Evolutionary conservation across 169 alveolate species (phyloP).

Genomic region (Plasmodium yoelii): DNA sequence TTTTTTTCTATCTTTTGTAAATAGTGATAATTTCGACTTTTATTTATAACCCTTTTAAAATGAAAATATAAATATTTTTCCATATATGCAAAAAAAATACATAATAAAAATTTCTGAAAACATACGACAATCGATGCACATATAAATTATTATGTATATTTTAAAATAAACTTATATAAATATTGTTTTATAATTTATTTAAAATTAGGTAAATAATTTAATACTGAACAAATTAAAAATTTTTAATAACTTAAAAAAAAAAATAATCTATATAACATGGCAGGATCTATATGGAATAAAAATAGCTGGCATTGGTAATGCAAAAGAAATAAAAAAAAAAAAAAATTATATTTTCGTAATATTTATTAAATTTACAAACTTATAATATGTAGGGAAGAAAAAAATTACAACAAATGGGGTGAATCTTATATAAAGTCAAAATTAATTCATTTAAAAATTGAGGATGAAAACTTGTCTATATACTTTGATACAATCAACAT

Average conservation of each 20-base stretch:
- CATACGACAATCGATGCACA: too few species aligned
- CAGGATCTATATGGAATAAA: slow-evolving; percentile 68
- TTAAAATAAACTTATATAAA: too few species aligned
- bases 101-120: too few species aligned
- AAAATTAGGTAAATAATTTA: too few species aligned
- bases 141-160: too few species aligned
- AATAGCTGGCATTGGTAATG: slow-evolving; percentile 70
- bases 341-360: not conserved
- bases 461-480: slow-evolving; percentile 18
- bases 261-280: slow-evolving; percentile 6
- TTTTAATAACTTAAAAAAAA: not conserved
- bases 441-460: slow-evolving; percentile 42
- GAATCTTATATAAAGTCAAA: slow-evolving; percentile 47
- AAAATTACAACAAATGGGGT: slow-evolving; percentile 60
- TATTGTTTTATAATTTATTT: too few species aligned
- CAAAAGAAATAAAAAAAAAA: not conserved
- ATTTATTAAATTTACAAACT: not conserved
- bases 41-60: too few species aligned
- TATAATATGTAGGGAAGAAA: slow-evolving; percentile 33
- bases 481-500: slow-evolving; percentile 32
- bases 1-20: too few species aligned
- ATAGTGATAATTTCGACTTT: too few species aligned
- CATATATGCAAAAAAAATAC: too few species aligned
- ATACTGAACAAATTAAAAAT: too few species aligned
- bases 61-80: too few species aligned